Percentiles rank a stretch among this genome's conserved stretches.
These are phyloP conservation scores for Phaseolus coccineus DNA, from an alignment of 331 rosid species.

Conservation along the genomic window DNA sequence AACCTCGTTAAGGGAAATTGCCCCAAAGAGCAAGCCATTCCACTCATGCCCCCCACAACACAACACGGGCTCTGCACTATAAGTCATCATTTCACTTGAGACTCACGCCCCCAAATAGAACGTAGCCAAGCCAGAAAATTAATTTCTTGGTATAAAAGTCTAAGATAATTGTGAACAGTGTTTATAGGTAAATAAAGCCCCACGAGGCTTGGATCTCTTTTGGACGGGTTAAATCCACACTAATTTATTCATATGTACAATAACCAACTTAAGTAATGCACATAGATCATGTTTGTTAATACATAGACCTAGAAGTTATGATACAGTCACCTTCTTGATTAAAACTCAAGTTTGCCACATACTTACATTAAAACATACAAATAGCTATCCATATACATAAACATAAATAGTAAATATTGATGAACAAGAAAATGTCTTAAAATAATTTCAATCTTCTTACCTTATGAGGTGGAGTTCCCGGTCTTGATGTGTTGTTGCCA, in stretches of 20 bases:
- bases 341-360: constrained; percentile 5
- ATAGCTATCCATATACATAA: constrained; percentile 1
- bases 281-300: constrained; percentile 23
- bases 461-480: constrained; percentile 91
- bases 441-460: constrained; percentile 46
- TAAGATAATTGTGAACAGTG: neutral
- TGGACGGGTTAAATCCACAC: constrained; percentile 18
- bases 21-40: constrained; percentile 22
- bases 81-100: neutral
- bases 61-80: constrained; percentile 8
- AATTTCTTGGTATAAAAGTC: constrained; percentile 13
- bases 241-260: constrained; percentile 9
- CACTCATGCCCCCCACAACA: neutral
- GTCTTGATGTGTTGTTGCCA: constrained; percentile 70
- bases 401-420: constrained; percentile 9
- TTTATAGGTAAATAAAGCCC: neutral
- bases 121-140: neutral
- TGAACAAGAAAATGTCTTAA: constrained; percentile 8
- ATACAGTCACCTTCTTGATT: constrained; percentile 16
- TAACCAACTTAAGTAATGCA: constrained; percentile 19
- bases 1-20: neutral
- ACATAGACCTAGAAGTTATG: constrained; percentile 3
- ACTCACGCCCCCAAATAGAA: neutral
- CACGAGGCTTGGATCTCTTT: neutral
- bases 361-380: constrained; percentile 38